These are phyloP conservation scores for Jamesozyma jinghongensis DNA, from an alignment of 805 yeast genomes.

Conservation along the genomic window DNA sequence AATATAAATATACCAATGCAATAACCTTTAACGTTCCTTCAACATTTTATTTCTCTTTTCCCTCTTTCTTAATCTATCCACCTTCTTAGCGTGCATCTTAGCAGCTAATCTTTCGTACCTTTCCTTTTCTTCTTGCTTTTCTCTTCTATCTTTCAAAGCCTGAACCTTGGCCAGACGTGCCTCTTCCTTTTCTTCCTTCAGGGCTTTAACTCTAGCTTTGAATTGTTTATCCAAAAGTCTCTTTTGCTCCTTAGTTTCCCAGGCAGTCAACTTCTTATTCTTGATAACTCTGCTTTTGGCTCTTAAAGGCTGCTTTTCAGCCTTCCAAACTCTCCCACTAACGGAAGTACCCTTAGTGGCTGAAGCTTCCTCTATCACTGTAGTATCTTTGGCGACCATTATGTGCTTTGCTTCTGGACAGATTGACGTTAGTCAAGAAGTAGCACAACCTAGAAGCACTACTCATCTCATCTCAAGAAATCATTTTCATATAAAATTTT, in stretches of 20 bases:
- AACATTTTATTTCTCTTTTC: slow-evolving; percentile 93
- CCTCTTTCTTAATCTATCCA: slow-evolving; percentile 78
- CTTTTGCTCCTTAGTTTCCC: slow-evolving; percentile 60
- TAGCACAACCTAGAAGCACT: background rate
- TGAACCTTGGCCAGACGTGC: slow-evolving; percentile 45
- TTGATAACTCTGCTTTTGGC: slow-evolving; percentile 51
- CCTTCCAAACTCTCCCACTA: slow-evolving; percentile 70
- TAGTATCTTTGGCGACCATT: slow-evolving; percentile 4
- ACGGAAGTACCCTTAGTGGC: slow-evolving; percentile 39
- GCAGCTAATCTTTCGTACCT: slow-evolving; percentile 74
- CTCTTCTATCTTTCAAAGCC: slow-evolving; percentile 62
- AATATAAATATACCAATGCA: too few relatives aligned
- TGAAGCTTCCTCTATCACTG: slow-evolving; percentile 4
- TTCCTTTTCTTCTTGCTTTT: slow-evolving; percentile 79
- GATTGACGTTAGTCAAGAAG: too few relatives aligned
- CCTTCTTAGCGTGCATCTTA: slow-evolving; percentile 86
- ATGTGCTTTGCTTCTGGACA: background rate
- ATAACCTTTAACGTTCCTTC: slow-evolving; percentile 61
- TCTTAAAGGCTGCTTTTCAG: slow-evolving; percentile 57
- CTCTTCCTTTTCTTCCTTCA: slow-evolving; percentile 70
- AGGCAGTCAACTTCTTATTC: slow-evolving; percentile 38
- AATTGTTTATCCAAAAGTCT: slow-evolving; percentile 55
- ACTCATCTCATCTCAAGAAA: background rate
- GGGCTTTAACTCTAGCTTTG: slow-evolving; percentile 58
- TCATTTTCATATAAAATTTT: background rate